Conservation (phyloP, 1,139 yeast species). For the Saccharomyces pastorianus region DNA sequence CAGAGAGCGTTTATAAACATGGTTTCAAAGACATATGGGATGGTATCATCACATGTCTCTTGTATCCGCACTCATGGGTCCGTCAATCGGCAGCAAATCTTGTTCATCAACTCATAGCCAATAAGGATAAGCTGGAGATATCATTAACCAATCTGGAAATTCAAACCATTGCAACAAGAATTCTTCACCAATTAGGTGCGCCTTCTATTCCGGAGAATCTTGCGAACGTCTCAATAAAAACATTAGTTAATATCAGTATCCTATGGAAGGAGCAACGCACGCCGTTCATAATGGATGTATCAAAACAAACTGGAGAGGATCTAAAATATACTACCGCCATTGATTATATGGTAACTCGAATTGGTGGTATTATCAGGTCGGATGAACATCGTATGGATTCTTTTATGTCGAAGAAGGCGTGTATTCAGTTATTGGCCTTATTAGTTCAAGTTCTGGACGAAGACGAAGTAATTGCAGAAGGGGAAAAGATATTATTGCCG, state of each 20-base stretch:
- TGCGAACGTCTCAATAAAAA: conserved; percentile 59
- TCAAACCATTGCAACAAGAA: conserved; percentile 59
- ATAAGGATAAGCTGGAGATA: conserved; percentile 33
- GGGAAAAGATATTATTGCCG: conserved; percentile 50
- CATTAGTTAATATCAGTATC: conserved; percentile 53
- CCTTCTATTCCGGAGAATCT: conserved; percentile 60
- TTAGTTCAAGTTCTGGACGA: conserved; percentile 43
- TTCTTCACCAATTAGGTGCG: conserved; percentile 73
- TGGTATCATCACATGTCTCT: conserved; percentile 44
- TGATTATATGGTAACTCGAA: conserved; percentile 56
- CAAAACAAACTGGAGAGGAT: conserved; percentile 20
- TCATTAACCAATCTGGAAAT: conserved; percentile 35
- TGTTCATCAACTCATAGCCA: conserved; percentile 44
- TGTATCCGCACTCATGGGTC: conserved; percentile 92
- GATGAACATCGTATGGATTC: conserved; percentile 49
- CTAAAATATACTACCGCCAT: conserved; percentile 37
- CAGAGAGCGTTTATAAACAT: conserved; percentile 34
- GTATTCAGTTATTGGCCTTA: conserved; percentile 55
- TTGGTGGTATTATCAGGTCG: conserved; percentile 57
- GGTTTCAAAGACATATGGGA: conserved; percentile 41
- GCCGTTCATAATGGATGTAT: conserved; percentile 30
- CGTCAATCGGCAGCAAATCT: conserved; percentile 63
- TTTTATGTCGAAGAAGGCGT: conserved; percentile 53
- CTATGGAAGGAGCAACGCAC: conserved; percentile 50
- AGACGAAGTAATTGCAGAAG: conserved; percentile 35